These are phyloP conservation scores for Cladosporium sp. DNA, from an alignment of 2,329 filamentous ascomycete species.

Conservation along the genomic window DNA sequence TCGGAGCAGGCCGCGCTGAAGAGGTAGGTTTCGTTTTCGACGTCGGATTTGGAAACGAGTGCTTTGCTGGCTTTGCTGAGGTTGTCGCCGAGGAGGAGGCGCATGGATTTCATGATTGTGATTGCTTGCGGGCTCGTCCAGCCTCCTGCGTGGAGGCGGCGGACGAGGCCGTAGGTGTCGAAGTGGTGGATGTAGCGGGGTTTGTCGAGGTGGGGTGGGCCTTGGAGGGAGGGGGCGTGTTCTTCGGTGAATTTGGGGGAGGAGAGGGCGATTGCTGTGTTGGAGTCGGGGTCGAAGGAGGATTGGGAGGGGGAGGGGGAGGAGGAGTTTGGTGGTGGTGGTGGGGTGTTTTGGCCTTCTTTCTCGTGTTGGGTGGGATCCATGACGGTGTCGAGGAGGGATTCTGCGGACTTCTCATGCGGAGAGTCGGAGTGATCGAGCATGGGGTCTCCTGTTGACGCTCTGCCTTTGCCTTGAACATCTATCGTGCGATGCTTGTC, in stretches of 20 bases:
- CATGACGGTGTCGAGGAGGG: constrained; percentile 27
- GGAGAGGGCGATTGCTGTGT: constrained; percentile 22
- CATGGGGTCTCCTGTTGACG: constrained; percentile 18
- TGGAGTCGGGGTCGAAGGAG: constrained; percentile 6
- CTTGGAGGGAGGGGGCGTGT: constrained; percentile 48
- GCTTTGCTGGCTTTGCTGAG: constrained; percentile 73
- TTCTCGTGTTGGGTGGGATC: constrained; percentile 21
- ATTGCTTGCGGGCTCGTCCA: constrained; percentile 72
- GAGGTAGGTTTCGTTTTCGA: constrained; percentile 90
- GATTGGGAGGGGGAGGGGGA: constrained; percentile 13
- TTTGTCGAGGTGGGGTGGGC: constrained; percentile 55
- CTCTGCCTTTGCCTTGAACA: not conserved
- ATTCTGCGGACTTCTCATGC: constrained; percentile 22
- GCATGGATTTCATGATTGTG: constrained; percentile 87
- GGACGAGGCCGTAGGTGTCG: constrained; percentile 86
- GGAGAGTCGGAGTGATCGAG: constrained; percentile 18
- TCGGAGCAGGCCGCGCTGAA: constrained; percentile 93
- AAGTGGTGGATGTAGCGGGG: constrained; percentile 92
- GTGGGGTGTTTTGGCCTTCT: constrained; percentile 18
- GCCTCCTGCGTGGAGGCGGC: constrained; percentile 65
- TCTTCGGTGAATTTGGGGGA: constrained; percentile 27
- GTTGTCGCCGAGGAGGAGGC: constrained; percentile 70
- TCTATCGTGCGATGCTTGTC: not conserved
- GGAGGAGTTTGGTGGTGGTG: constrained; percentile 48
- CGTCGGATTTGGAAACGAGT: constrained; percentile 82